A percentile compares a stretch with the other conserved stretches of the same genome.
These are phyloP conservation scores for Leptographium wingfieldii DNA, from an alignment of 2,329 filamentous ascomycete species.

Conservation along the genomic window DNA sequence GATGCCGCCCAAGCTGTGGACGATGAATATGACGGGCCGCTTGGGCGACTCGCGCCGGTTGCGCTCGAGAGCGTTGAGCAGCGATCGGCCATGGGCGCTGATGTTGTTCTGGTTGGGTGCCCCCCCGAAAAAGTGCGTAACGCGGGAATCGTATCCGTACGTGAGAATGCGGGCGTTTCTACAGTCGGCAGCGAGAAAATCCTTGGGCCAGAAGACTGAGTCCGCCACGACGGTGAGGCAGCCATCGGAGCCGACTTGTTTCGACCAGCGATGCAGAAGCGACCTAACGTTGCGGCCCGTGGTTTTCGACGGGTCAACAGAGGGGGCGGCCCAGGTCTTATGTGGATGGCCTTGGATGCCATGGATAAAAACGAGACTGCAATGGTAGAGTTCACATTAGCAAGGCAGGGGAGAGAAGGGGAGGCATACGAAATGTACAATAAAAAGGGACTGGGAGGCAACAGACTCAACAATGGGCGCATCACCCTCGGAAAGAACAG, in stretches of 20 bases:
- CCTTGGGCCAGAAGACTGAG: neutral
- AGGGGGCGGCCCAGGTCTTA: neutral
- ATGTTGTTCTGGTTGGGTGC: neutral
- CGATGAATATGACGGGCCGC: neutral
- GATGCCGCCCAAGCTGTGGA: neutral
- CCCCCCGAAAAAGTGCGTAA: neutral
- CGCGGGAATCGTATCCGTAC: neutral
- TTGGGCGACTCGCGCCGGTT: neutral
- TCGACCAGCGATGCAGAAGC: neutral
- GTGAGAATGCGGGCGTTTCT: neutral
- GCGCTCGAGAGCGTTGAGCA: neutral
- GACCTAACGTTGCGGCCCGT: neutral
- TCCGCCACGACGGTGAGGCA: neutral
- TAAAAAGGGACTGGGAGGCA: neutral
- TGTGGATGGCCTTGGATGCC: neutral
- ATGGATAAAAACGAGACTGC: neutral
- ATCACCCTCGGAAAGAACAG: neutral
- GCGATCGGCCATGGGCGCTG: neutral
- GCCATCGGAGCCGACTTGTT: neutral
- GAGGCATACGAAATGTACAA: neutral
- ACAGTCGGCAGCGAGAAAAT: neutral
- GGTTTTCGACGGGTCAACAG: neutral
- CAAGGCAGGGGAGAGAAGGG: neutral
- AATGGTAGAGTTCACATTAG: neutral
- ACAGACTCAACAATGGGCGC: neutral